A percentile compares a stretch with the other conserved stretches of the same genome.
Evolutionary conservation across 75 land plant species (phyloP).

Genomic region (Selaginella moellendorffii): DNA sequence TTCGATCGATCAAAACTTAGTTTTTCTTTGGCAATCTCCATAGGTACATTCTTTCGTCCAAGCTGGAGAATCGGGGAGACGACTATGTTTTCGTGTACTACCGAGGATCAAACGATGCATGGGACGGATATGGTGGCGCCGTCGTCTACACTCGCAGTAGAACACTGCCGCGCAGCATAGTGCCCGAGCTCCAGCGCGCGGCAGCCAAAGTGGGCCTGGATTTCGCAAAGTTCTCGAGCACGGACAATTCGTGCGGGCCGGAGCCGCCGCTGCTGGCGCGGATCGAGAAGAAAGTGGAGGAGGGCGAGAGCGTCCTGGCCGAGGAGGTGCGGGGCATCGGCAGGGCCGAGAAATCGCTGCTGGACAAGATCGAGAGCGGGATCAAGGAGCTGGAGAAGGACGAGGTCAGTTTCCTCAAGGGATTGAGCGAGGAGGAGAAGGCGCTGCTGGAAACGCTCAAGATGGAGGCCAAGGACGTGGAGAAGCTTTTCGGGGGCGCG

Average conservation of each 20-base stretch:
- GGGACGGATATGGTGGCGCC: slow-evolving; percentile 99
- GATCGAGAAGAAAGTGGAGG: slow-evolving; percentile 72
- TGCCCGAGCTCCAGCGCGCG: slow-evolving; percentile 46
- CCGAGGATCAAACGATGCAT: slow-evolving; percentile 86
- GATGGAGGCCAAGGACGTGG: slow-evolving; percentile 77
- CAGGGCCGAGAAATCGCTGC: slow-evolving; percentile 36
- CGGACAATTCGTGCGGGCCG: slow-evolving; percentile 91
- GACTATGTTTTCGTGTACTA: slow-evolving; percentile 91
- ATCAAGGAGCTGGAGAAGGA: slow-evolving; percentile 43
- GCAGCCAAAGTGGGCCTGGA: slow-evolving; percentile 64
- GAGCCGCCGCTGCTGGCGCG: slow-evolving; percentile 89
- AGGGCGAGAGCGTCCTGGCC: slow-evolving; percentile 55
- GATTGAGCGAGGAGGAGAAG: slow-evolving; percentile 65
- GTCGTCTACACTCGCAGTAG: slow-evolving; percentile 74
- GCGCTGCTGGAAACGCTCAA: slow-evolving; percentile 48
- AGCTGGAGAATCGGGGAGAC: slow-evolving; percentile 55
- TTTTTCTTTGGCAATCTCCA: neutral
- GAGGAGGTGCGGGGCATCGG: slow-evolving; percentile 63
- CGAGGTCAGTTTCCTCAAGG: slow-evolving; percentile 39
- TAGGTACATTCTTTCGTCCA: slow-evolving; percentile 75
- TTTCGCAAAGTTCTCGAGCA: slow-evolving; percentile 58
- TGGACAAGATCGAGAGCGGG: slow-evolving; percentile 45
- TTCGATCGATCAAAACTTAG: neutral
- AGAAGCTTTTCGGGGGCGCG: slow-evolving; percentile 64
- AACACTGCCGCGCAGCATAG: slow-evolving; percentile 48